phyloP scores from a whole-genome alignment of 352 stramenopile species.

The Pythium phragmitis region DNA sequence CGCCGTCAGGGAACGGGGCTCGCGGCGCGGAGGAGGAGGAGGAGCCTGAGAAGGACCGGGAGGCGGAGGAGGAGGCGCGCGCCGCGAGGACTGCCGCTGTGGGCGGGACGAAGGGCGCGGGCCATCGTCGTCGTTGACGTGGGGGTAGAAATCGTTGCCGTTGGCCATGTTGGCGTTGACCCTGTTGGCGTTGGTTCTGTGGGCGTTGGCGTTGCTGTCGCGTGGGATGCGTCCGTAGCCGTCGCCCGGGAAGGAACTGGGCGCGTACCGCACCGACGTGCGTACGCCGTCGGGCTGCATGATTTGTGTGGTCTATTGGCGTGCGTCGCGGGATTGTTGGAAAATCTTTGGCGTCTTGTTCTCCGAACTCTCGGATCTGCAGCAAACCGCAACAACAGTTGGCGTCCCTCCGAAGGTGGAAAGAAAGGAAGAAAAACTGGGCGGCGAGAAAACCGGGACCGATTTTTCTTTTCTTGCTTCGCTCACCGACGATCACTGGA shows the following conservation, averaged over 20 bases:
- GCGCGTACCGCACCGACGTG: slow-evolving; percentile 1
- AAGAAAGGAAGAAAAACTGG: slow-evolving; percentile 3
- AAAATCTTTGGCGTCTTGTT: not conserved
- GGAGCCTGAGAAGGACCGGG: not conserved
- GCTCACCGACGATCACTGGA: too few relatives aligned
- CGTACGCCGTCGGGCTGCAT: slow-evolving; percentile 5
- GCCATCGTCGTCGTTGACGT: not conserved
- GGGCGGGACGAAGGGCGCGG: not conserved
- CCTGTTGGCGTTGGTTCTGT: not conserved
- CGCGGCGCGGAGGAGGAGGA: not conserved
- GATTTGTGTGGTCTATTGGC: not conserved
- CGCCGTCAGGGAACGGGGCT: not conserved
- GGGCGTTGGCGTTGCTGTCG: not conserved
- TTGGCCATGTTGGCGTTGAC: not conserved
- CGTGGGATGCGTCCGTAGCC: slow-evolving; percentile 2
- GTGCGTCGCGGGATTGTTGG: slow-evolving; percentile 1
- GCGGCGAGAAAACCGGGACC: not conserved
- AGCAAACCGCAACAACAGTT: not conserved
- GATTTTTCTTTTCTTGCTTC: not conserved
- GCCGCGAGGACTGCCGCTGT: not conserved
- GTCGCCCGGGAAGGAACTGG: slow-evolving; percentile 3
- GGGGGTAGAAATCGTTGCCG: not conserved
- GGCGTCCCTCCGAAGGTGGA: not conserved
- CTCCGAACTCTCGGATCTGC: not conserved
- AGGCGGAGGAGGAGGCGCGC: not conserved